phyloP scores from a whole-genome alignment of 768 basidiomycete genomes.

The Serendipita sp. region DNA sequence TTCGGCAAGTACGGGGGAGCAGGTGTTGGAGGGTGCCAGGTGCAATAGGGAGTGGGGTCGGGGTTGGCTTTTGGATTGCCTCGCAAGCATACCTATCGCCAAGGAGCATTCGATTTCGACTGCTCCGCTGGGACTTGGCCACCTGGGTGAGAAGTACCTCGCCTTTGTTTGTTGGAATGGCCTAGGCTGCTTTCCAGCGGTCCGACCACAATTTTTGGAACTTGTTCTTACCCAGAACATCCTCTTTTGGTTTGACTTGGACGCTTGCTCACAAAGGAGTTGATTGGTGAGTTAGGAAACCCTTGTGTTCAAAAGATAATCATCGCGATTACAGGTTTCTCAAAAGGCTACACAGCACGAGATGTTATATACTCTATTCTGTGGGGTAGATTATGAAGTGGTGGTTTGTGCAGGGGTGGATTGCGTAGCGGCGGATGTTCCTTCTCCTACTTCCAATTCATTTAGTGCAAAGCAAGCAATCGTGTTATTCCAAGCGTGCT shows the following conservation, averaged over 20 bases:
- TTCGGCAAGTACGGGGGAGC: no score
- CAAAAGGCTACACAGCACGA: neutral
- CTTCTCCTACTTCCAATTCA: conserved; percentile 15
- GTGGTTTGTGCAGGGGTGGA: neutral
- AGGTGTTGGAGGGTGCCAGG: no score
- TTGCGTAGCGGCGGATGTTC: neutral
- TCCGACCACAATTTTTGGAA: neutral
- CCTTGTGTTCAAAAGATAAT: no score
- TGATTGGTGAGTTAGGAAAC: no score
- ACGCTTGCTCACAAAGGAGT: no score
- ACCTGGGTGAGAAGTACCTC: neutral
- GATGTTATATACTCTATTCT: neutral
- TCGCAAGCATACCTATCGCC: neutral
- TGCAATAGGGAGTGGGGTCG: neutral
- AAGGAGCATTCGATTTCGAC: neutral
- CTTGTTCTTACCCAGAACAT: neutral
- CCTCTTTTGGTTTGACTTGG: no score
- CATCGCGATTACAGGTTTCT: no score
- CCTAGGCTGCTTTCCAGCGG: neutral
- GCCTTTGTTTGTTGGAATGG: neutral
- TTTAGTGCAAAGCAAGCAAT: conserved; percentile 40
- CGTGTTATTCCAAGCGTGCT: conserved; percentile 49
- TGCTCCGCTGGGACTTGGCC: neutral
- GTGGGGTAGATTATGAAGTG: neutral
- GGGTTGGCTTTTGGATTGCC: neutral